These are phyloP conservation scores for Amylocarpus encephaloides DNA, from an alignment of 2,329 filamentous ascomycete species.

Conservation along the genomic window DNA sequence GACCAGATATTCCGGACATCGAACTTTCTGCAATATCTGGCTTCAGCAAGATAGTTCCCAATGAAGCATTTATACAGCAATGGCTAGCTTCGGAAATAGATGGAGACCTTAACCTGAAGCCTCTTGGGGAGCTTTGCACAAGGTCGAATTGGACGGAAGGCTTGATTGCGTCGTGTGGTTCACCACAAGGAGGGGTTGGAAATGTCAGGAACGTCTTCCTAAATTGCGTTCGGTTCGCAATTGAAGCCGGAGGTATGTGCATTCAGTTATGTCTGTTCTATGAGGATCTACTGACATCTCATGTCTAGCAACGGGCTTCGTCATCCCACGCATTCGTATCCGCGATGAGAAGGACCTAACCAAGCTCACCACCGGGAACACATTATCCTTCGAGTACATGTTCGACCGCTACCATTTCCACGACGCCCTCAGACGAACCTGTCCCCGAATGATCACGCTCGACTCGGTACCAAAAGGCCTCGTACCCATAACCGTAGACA, in stretches of 20 bases:
- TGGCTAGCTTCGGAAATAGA: conserved; percentile 15
- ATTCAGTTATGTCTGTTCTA: neutral
- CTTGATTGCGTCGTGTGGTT: conserved; percentile 39
- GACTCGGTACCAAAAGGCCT: conserved; percentile 26
- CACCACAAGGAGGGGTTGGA: conserved; percentile 37
- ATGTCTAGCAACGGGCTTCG: neutral
- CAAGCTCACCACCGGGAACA: neutral
- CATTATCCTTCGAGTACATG: conserved; percentile 35
- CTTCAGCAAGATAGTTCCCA: neutral
- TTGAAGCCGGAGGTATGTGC: conserved; percentile 39
- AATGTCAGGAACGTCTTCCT: conserved; percentile 40
- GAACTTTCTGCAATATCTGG: conserved; percentile 1
- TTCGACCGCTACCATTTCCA: conserved; percentile 40
- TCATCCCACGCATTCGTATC: neutral
- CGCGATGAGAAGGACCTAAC: neutral
- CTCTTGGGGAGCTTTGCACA: conserved; percentile 29
- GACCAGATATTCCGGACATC: neutral
- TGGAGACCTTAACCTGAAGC: conserved; percentile 14
- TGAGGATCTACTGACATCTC: too few relatives aligned
- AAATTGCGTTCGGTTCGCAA: conserved; percentile 41
- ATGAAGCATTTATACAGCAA: conserved; percentile 12
- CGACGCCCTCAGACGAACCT: conserved; percentile 30
- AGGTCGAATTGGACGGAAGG: conserved; percentile 36
- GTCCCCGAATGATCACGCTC: conserved; percentile 37
- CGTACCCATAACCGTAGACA: conserved; percentile 21